These are phyloP conservation scores for Stachybotrys elegans DNA, from an alignment of 2,329 filamentous ascomycete genomes.

Conservation along the genomic window DNA sequence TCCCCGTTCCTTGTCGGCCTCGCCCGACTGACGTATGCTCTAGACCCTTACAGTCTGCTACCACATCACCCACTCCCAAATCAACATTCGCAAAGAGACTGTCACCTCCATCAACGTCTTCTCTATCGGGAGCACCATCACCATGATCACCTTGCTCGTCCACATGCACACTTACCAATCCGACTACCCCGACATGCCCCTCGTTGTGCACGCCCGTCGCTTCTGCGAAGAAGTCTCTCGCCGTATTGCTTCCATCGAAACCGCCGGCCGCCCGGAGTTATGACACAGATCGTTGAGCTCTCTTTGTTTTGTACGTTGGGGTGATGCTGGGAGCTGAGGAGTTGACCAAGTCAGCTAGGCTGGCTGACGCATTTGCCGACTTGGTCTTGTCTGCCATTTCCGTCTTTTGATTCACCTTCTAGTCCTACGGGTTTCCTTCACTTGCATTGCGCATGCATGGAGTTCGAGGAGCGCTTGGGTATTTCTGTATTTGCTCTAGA, in stretches of 20 bases:
- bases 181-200: constrained; percentile 56
- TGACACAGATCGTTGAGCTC: neutral
- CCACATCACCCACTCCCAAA: constrained; percentile 71
- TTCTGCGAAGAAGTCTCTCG: constrained; percentile 13
- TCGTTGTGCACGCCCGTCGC: constrained; percentile 37
- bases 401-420: too few species aligned
- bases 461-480: neutral
- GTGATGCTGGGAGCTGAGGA: too few species aligned
- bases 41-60: constrained; percentile 70
- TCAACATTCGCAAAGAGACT: constrained; percentile 75
- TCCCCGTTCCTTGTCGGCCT: too few species aligned
- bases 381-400: too few species aligned
- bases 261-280: neutral
- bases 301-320: neutral
- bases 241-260: too few species aligned
- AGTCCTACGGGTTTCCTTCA: too few species aligned
- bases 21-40: too few species aligned
- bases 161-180: constrained; percentile 60
- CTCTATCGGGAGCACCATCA: constrained; percentile 70
- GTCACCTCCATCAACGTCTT: constrained; percentile 73
- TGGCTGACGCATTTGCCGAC: too few species aligned
- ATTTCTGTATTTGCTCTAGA: constrained; percentile 20
- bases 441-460: neutral
- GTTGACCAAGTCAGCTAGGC: too few species aligned
- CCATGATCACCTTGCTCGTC: constrained; percentile 63